phyloP scores from a whole-genome alignment of 2,329 filamentous ascomycete species.

The Fusarium duplospermum region DNA sequence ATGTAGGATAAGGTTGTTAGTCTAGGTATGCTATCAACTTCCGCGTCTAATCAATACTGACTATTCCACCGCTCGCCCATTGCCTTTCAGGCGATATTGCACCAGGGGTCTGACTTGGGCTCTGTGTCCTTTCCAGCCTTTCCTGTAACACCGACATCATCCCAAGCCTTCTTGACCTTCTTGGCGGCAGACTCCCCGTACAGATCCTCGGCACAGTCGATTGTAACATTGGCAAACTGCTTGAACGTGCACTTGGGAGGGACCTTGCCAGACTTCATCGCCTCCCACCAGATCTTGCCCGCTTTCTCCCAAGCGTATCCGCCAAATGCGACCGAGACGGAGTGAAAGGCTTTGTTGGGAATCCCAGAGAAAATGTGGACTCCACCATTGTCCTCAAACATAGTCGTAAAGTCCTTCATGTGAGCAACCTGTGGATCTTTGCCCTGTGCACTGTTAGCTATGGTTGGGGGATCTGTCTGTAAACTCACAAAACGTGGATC shows the following conservation, averaged over 20 bases:
- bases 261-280: constrained; percentile 58
- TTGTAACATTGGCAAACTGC: constrained; percentile 62
- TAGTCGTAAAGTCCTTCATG: constrained; percentile 57
- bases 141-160: constrained; percentile 57
- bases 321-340: constrained; percentile 59
- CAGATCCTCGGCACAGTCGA: constrained; percentile 57
- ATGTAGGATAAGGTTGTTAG: neutral
- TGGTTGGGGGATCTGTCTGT: neutral
- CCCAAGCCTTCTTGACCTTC: constrained; percentile 60
- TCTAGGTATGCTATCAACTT: neutral
- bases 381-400: constrained; percentile 61
- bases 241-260: constrained; percentile 56
- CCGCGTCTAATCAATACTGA: neutral
- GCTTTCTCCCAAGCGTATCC: constrained; percentile 67
- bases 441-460: constrained; percentile 48
- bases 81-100: constrained; percentile 26
- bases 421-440: constrained; percentile 65
- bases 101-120: constrained; percentile 11
- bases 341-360: constrained; percentile 68
- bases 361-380: constrained; percentile 69
- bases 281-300: constrained; percentile 65
- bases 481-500: constrained; percentile 61
- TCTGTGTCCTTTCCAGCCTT: constrained; percentile 17
- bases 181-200: constrained; percentile 57
- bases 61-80: too few relatives aligned